These are phyloP conservation scores for Trypanosoma boissoni DNA, from an alignment of 208 protist species.

Conservation along the genomic window DNA sequence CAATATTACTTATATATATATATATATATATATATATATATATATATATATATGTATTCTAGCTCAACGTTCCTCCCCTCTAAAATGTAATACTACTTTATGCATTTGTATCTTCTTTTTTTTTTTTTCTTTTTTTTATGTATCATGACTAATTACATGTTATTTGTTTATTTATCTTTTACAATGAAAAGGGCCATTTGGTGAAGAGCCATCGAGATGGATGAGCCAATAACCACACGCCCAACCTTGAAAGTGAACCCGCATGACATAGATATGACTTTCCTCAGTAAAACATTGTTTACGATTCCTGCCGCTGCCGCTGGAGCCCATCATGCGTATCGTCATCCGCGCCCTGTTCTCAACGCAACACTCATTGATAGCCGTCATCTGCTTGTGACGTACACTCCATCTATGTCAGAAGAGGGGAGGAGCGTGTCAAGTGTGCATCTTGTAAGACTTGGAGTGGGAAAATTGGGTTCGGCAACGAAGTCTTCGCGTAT, in stretches of 20 bases:
- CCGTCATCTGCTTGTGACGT: constrained; percentile 12
- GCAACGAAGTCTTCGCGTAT: not conserved
- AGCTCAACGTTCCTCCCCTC: not conserved
- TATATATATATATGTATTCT: not conserved
- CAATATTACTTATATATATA: not conserved
- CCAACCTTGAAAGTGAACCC: constrained; percentile 22
- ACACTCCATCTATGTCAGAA: not conserved
- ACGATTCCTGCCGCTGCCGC: not conserved
- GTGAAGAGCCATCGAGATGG: constrained; percentile 2
- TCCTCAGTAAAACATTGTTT: constrained; percentile 40
- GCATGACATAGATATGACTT: constrained; percentile 31
- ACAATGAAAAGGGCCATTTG: constrained; percentile 5
- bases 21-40: constrained; percentile 2
- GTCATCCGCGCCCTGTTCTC: not conserved
- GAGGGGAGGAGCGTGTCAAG: constrained; percentile 1
- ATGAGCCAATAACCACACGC: not conserved
- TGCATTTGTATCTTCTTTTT: not conserved
- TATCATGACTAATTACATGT: too few relatives aligned
- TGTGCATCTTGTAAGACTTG: too few relatives aligned
- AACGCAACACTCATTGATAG: constrained; percentile 19
- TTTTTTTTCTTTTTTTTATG: not conserved
- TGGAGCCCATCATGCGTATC: not conserved
- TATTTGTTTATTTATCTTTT: constrained; percentile 12
- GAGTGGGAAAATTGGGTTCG: constrained; percentile 10
- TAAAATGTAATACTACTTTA: not conserved